A percentile compares a stretch with the other conserved stretches of the same genome.
Evolutionary conservation across 305 asterid species (phyloP).

Genomic region (Caryopteris hybrid): DNA sequence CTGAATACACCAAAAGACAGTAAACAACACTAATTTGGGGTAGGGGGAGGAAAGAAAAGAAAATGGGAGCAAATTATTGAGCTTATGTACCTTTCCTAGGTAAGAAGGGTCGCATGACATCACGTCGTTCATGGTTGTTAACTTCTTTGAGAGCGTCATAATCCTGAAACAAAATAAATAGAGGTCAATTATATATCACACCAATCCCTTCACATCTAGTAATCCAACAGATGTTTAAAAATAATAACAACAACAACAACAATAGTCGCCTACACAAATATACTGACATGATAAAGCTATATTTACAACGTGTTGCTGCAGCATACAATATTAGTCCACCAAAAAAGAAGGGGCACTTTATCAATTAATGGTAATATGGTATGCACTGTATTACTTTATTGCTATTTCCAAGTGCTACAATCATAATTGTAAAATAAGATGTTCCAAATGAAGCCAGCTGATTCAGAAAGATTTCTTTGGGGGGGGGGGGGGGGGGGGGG

Average conservation of each 20-base stretch:
- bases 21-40: neutral
- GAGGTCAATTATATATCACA: too few species aligned
- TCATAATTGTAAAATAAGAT: neutral
- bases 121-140: constrained; percentile 66
- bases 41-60: neutral
- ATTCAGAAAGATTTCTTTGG: neutral
- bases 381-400: neutral
- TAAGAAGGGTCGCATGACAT: constrained; percentile 77
- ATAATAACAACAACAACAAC: too few species aligned
- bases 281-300: neutral
- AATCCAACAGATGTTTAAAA: too few species aligned
- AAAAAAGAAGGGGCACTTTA: neutral
- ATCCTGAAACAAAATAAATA: constrained; percentile 60
- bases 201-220: too few species aligned
- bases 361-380: too few species aligned
- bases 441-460: neutral
- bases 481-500: too few species aligned
- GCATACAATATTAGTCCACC: too few species aligned
- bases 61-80: neutral
- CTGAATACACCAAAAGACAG: constrained; percentile 28
- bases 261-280: too few species aligned
- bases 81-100: constrained; percentile 62
- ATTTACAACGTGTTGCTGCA: too few species aligned
- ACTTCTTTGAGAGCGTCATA: constrained; percentile 81
- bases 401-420: neutral